Percentiles rank a stretch among this genome's conserved stretches.
phyloP scores from a whole-genome alignment of 2,329 filamentous ascomycete species.

The Rutstroemia sp. region DNA sequence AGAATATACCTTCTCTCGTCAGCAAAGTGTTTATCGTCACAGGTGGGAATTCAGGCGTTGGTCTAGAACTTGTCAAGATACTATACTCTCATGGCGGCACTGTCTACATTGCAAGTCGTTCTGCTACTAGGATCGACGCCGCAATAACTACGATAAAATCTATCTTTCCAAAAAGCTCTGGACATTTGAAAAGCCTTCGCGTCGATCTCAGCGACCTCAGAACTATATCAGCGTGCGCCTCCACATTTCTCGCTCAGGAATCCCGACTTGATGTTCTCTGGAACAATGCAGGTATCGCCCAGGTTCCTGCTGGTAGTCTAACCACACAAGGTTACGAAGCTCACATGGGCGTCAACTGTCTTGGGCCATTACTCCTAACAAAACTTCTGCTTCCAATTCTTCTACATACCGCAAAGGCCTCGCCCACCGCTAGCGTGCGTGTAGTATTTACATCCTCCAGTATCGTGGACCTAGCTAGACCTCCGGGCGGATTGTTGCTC shows the following conservation, averaged over 20 bases:
- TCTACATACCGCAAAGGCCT: conserved; percentile 21
- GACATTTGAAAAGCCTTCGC: conserved; percentile 27
- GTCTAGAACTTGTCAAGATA: conserved; percentile 34
- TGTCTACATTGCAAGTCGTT: conserved; percentile 42
- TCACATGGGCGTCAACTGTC: conserved; percentile 10
- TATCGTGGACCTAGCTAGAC: not conserved
- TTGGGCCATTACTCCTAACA: conserved; percentile 14
- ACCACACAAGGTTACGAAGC: conserved; percentile 13
- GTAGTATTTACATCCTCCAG: not conserved
- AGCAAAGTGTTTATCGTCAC: conserved; percentile 37
- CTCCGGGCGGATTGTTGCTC: not conserved
- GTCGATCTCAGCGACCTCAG: conserved; percentile 32
- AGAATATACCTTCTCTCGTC: conserved; percentile 31
- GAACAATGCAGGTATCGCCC: conserved; percentile 32
- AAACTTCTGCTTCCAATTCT: conserved; percentile 32
- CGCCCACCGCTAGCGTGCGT: not conserved
- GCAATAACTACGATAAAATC: conserved; percentile 25
- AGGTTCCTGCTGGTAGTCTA: conserved; percentile 11
- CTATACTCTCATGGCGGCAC: conserved; percentile 41
- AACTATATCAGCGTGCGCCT: conserved; percentile 29
- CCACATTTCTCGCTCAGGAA: conserved; percentile 29
- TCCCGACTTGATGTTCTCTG: conserved; percentile 32
- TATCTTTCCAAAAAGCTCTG: conserved; percentile 14
- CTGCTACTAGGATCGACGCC: conserved; percentile 28
- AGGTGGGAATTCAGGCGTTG: conserved; percentile 27